Conservation (phyloP, 2,329 filamentous ascomycete species). For the Pezicula rhizophila region DNA sequence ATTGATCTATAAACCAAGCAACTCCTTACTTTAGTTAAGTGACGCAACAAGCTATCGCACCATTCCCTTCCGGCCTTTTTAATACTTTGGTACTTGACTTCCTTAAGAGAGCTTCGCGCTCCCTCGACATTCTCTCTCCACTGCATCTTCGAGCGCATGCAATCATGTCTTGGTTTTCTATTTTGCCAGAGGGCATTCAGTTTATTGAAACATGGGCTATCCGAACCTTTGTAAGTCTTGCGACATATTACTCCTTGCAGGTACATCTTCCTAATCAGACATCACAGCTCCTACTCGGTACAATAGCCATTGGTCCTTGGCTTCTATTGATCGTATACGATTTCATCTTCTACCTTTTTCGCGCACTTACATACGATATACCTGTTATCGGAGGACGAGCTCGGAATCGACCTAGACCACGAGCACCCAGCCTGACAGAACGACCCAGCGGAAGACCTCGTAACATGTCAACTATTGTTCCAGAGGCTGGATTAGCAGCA, state of each 20-base stretch:
- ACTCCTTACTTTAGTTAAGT: no score
- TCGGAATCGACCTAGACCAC: slow-evolving; percentile 50
- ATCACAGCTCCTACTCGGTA: slow-evolving; percentile 51
- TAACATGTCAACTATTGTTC: slow-evolving; percentile 19
- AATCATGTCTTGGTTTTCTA: slow-evolving; percentile 57
- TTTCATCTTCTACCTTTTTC: slow-evolving; percentile 53
- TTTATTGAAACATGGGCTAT: slow-evolving; percentile 57
- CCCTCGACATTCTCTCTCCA: no score
- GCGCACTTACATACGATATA: slow-evolving; percentile 50
- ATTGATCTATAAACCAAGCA: no score
- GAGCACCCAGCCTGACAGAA: slow-evolving; percentile 55
- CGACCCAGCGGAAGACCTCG: slow-evolving; percentile 42
- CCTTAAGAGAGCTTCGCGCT: no score
- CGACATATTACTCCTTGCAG: slow-evolving; percentile 3
- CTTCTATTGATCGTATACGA: slow-evolving; percentile 57
- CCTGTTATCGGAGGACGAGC: slow-evolving; percentile 56
- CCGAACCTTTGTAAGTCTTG: slow-evolving; percentile 51
- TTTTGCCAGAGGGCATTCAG: slow-evolving; percentile 52
- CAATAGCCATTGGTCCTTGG: slow-evolving; percentile 59
- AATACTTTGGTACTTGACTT: no score
- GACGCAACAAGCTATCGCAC: no score
- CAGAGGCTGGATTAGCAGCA: slow-evolving; percentile 6
- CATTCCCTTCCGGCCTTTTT: no score
- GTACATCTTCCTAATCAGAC: slow-evolving; percentile 11
- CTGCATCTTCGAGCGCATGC: no score